Conservation (phyloP, 208 protist species). For the Angomonas deanei region DNA sequence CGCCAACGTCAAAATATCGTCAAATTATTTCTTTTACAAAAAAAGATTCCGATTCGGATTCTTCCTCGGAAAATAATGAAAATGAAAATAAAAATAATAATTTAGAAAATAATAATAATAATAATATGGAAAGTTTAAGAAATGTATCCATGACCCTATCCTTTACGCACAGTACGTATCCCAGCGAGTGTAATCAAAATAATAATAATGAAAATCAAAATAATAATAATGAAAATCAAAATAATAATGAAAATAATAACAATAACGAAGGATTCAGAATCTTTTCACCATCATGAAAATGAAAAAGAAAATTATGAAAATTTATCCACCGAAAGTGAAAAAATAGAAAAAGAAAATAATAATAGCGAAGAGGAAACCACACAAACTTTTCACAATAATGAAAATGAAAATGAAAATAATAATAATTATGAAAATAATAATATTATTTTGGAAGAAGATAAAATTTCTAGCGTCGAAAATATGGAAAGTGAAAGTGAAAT, state of each 20-base stretch:
- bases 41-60: background rate
- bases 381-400: background rate
- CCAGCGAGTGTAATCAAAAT: too few species aligned
- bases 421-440: background rate
- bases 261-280: too few species aligned
- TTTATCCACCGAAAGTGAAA: background rate
- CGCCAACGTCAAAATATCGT: too few species aligned
- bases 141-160: background rate
- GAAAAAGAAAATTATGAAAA: background rate
- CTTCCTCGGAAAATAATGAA: background rate
- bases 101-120: conserved; percentile 1
- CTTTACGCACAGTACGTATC: background rate
- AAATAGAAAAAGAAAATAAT: background rate
- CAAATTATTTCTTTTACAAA: too few species aligned
- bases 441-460: background rate
- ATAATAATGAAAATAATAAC: background rate
- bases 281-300: background rate
- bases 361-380: background rate
- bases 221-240: background rate
- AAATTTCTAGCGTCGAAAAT: background rate
- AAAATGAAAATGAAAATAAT: background rate
- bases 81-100: background rate
- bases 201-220: background rate
- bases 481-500: too few species aligned
- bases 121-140: background rate